Evolutionary conservation across 108 stramenopile genomes (phyloP).

Genomic region (Mediolabrus comicus): DNA sequence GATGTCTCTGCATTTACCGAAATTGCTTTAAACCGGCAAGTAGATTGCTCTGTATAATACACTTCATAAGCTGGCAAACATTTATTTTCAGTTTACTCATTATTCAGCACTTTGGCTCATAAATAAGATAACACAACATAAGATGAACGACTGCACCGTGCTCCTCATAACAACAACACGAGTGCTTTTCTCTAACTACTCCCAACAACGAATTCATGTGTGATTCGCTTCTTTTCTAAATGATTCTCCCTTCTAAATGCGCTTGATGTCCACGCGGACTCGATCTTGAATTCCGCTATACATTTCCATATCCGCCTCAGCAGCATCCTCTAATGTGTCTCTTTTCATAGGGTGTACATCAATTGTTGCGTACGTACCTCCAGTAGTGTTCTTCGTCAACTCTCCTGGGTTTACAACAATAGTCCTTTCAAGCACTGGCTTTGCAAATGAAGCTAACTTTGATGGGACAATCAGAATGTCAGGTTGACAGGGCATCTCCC

Average conservation of each 20-base stretch:
- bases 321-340: conserved; percentile 44
- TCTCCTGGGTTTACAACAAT: conserved; percentile 89
- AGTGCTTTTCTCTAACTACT: not conserved
- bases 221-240: not conserved
- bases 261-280: conserved; percentile 70
- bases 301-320: conserved; percentile 45
- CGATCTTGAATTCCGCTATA: conserved; percentile 57
- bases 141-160: not conserved
- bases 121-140: not conserved
- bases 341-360: conserved; percentile 74
- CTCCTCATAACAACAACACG: not conserved
- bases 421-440: conserved; percentile 54
- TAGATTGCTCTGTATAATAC: too few species aligned
- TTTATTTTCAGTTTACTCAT: not conserved
- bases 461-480: conserved; percentile 93
- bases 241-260: conserved; percentile 50
- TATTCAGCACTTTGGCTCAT: not conserved
- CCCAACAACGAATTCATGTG: not conserved
- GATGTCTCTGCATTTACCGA: not conserved
- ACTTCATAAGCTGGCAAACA: too few species aligned
- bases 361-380: conserved; percentile 91
- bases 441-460: conserved; percentile 83
- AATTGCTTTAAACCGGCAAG: not conserved
- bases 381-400: conserved; percentile 79
- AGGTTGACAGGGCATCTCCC: conserved; percentile 81